Conservation (phyloP, 2,329 filamentous ascomycete genomes). For the Fusarium gaditjirri region DNA sequence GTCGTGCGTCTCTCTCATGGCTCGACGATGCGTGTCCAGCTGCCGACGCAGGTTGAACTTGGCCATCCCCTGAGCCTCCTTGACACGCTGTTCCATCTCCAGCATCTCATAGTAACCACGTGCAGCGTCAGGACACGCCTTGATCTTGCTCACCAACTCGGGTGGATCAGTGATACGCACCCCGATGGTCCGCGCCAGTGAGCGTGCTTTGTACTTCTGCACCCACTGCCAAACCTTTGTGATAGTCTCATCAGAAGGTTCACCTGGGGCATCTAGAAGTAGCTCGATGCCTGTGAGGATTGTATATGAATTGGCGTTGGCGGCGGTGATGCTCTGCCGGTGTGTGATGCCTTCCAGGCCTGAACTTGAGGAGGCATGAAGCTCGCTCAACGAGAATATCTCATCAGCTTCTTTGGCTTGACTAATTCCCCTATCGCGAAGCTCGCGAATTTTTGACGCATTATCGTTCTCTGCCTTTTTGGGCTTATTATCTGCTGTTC, state of each 20-base stretch:
- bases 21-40: background rate
- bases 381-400: background rate
- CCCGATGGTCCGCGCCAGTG: background rate
- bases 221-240: background rate
- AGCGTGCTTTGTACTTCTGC: background rate
- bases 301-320: background rate
- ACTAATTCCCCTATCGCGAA: background rate
- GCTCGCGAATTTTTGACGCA: background rate
- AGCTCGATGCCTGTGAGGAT: background rate
- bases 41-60: background rate
- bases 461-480: fast-evolving
- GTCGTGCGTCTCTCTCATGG: background rate
- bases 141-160: background rate
- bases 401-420: background rate
- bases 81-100: background rate
- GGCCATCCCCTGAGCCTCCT: background rate
- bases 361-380: background rate
- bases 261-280: background rate
- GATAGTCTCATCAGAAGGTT: background rate
- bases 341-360: background rate
- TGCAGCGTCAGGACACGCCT: background rate
- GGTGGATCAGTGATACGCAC: background rate
- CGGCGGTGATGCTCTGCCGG: background rate
- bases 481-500: fast-evolving
- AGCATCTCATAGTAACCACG: background rate